phyloP scores from a whole-genome alignment of 2,329 filamentous ascomycete genomes.

The Nakataea oryzae region DNA sequence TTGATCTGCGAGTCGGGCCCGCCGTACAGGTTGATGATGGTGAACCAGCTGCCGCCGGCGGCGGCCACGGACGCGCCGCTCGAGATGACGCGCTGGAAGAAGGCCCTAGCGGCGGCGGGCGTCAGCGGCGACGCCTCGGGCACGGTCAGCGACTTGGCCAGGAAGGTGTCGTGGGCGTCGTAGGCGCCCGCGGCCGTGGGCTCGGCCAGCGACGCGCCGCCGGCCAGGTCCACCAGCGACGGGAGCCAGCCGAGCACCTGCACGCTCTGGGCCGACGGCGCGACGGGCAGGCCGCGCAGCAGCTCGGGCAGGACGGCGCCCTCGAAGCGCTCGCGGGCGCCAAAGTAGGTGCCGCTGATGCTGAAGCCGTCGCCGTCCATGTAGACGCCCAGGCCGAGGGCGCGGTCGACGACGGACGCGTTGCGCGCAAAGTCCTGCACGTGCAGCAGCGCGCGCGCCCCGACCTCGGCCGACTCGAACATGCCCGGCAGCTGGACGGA shows the following conservation, averaged over 20 bases:
- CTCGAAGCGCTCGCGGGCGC: not conserved
- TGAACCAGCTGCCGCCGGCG: slow-evolving; percentile 17
- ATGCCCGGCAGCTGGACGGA: slow-evolving; percentile 1
- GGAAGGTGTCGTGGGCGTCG: slow-evolving; percentile 18
- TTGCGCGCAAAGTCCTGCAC: slow-evolving; percentile 4
- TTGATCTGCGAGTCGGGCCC: slow-evolving; percentile 25
- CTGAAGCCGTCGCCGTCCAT: slow-evolving; percentile 2
- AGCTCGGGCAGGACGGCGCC: slow-evolving; percentile 2
- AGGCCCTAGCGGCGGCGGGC: not conserved
- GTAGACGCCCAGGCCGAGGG: slow-evolving; percentile 2
- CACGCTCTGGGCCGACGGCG: not conserved
- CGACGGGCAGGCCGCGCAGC: not conserved
- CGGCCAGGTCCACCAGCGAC: not conserved
- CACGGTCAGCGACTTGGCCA: slow-evolving; percentile 13
- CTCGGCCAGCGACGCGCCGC: not conserved
- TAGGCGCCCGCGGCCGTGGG: not conserved
- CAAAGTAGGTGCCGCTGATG: slow-evolving; percentile 4
- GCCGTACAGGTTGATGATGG: slow-evolving; percentile 23
- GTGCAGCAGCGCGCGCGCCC: slow-evolving; percentile 1
- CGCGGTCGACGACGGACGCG: slow-evolving; percentile 1
- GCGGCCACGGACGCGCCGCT: not conserved
- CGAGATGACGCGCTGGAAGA: slow-evolving; percentile 1
- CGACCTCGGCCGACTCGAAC: not conserved
- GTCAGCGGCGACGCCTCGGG: slow-evolving; percentile 2
- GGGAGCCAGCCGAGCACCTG: not conserved